Base-by-base conservation (phyloP, 139 green algal species). In the Chlamydomonas applanata region DNA sequence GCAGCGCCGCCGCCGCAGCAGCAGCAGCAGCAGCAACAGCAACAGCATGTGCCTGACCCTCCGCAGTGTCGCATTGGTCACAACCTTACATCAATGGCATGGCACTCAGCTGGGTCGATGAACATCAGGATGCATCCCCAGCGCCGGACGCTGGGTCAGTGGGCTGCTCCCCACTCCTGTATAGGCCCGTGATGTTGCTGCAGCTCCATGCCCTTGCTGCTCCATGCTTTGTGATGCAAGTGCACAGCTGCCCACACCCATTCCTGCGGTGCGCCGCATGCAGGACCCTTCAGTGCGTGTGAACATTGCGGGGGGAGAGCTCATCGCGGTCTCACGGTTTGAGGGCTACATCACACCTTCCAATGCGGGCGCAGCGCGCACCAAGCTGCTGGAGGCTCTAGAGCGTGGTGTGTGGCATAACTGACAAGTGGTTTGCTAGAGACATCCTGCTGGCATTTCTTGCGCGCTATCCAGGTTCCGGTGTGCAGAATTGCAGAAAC, bases 291-390 rank as follows among this genome's bases (percentile, higher is more conserved):
- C 35, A 17, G 81, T 90, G 20, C 35, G 60, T 4, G 49, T 92
- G 17, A 27, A 34, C 32, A 70, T 88, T 5, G 76, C 78, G 0
- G 88, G 88, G 24, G 88, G 88, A 0, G 88, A 92, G 83, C 59
- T 92, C 35, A 72, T 92, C 17, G 88, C 88, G 14, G 78, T 84
- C 19, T 27, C 73, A 24, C 67, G 57, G 52, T 92, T 92, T 75
- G 84, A 89, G 52, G 87, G 86, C 19, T 82, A 84, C 74, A 89
- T 88, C 54, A 92, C 86, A 1, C 80, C 82, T n/a, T 46, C 84
- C 29, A 64, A 60, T 2, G 85, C 80, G 32, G 80, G 82, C 44
- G 62, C 35, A 4, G 79, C 61, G 27, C 68, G 75, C 7, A 30
- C 69, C 32, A 54, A 54, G 68, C 78, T 91, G 27, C 25, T 88